A percentile compares a stretch with the other conserved stretches of the same genome.
Evolutionary conservation across 352 stramenopile species (phyloP).

Genomic region (Phytopythium helicoides): DNA sequence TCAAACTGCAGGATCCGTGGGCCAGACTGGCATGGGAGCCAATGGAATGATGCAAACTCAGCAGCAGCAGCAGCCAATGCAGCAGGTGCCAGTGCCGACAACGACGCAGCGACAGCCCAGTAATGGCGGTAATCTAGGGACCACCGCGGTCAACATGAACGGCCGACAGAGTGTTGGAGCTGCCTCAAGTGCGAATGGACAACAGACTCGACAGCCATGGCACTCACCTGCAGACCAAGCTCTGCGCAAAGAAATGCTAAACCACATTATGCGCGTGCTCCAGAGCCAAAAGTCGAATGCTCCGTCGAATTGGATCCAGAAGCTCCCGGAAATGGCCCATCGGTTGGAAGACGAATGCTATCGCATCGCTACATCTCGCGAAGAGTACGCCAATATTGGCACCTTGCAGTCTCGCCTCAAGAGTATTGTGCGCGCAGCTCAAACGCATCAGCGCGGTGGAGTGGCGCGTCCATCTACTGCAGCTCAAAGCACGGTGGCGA

Average conservation of each 20-base stretch:
- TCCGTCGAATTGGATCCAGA: slow-evolving; percentile 95
- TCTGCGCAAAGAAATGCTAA: slow-evolving; percentile 81
- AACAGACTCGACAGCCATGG: slow-evolving; percentile 48
- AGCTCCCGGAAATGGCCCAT: slow-evolving; percentile 97
- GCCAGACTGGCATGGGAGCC: not conserved
- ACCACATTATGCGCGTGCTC: slow-evolving; percentile 94
- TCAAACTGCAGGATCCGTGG: slow-evolving; percentile 5
- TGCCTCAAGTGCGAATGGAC: slow-evolving; percentile 16
- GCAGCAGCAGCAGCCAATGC: slow-evolving; percentile 23
- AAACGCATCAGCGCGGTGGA: slow-evolving; percentile 60
- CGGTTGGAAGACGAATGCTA: slow-evolving; percentile 97
- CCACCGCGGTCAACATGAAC: slow-evolving; percentile 4
- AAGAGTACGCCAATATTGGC: slow-evolving; percentile 94
- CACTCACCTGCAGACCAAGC: slow-evolving; percentile 71
- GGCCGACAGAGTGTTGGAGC: slow-evolving; percentile 16
- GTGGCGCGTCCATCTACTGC: slow-evolving; percentile 15
- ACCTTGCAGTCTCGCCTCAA: slow-evolving; percentile 96
- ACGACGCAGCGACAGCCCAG: slow-evolving; percentile 24
- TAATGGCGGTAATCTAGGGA: slow-evolving; percentile 16
- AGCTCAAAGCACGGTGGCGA: slow-evolving; percentile 12
- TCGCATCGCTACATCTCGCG: slow-evolving; percentile 77
- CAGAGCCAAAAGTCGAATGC: slow-evolving; percentile 95
- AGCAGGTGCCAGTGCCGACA: slow-evolving; percentile 27
- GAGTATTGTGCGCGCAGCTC: slow-evolving; percentile 87
- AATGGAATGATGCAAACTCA: slow-evolving; percentile 17